phyloP scores from a whole-genome alignment of 257 asterid species.

The Datura wrightii region DNA sequence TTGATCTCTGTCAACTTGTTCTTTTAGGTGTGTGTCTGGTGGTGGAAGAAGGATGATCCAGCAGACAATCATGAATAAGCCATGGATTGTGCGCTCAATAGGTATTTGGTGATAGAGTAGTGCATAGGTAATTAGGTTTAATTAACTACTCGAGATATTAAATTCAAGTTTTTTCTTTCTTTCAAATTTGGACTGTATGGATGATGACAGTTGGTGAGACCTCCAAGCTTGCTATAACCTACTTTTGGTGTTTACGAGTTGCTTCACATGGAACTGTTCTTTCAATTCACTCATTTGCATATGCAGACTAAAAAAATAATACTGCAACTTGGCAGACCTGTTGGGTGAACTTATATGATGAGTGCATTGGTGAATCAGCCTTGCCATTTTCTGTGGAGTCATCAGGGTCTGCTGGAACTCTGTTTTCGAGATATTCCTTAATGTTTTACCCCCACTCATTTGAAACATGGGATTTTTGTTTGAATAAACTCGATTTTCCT shows the following conservation, averaged over 20 bases:
- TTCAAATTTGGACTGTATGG: constrained; percentile 39
- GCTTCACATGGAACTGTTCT: constrained; percentile 16
- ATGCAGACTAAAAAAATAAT: neutral
- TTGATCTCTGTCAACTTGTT: constrained; percentile 18
- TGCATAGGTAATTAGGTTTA: constrained; percentile 48
- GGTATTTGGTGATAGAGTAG: constrained; percentile 37
- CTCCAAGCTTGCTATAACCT: neutral
- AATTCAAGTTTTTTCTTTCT: constrained; percentile 2
- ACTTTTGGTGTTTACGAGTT: neutral
- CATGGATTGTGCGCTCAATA: constrained; percentile 53
- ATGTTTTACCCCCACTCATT: neutral
- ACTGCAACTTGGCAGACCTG: constrained; percentile 20
- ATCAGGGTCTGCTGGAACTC: neutral
- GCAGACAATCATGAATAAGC: constrained; percentile 56
- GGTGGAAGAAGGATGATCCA: constrained; percentile 39
- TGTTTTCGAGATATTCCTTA: neutral
- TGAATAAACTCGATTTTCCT: neutral
- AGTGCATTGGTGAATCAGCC: constrained; percentile 27
- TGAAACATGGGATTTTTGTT: neutral
- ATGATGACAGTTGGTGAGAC: constrained; percentile 22
- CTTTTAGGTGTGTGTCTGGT: constrained; percentile 12
- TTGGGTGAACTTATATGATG: neutral
- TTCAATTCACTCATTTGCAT: constrained; percentile 24
- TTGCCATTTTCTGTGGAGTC: neutral
- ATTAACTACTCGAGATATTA: constrained; percentile 41